Conservation (phyloP, 2,329 filamentous ascomycete genomes). For the Phaeosphaeriaceae sp. region DNA sequence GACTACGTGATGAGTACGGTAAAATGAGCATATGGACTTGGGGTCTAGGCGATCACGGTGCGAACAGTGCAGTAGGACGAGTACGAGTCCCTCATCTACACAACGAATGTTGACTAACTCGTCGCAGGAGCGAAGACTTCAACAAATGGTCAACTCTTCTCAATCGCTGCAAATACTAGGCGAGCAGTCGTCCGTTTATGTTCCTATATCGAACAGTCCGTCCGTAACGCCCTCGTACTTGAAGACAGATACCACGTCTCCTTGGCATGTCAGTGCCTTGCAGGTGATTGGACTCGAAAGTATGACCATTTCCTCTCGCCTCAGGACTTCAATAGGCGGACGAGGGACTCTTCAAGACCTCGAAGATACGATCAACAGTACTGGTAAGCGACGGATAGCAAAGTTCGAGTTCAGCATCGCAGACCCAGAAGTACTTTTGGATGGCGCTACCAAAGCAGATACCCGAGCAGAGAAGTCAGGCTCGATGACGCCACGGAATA, state of each 20-base stretch:
- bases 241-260: slow-evolving; percentile 66
- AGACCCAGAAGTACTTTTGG: slow-evolving; percentile 42
- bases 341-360: slow-evolving; percentile 67
- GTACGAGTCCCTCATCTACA: slow-evolving; percentile 34
- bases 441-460: slow-evolving; percentile 25
- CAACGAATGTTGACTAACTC: slow-evolving; percentile 17
- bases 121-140: slow-evolving; percentile 64
- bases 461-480: slow-evolving; percentile 35
- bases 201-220: slow-evolving; percentile 73
- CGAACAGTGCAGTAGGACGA: slow-evolving; percentile 43
- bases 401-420: slow-evolving; percentile 73
- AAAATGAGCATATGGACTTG: slow-evolving; percentile 89
- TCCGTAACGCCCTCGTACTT: slow-evolving; percentile 64
- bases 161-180: slow-evolving; percentile 73
- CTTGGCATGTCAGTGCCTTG: slow-evolving; percentile 82
- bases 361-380: slow-evolving; percentile 71
- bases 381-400: slow-evolving; percentile 81
- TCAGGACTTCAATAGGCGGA: slow-evolving; percentile 57
- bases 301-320: slow-evolving; percentile 75
- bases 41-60: slow-evolving; percentile 71
- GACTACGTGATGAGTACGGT: slow-evolving; percentile 86
- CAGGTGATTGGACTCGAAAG: slow-evolving; percentile 80
- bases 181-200: slow-evolving; percentile 75
- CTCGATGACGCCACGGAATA: slow-evolving; percentile 29
- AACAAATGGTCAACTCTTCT: slow-evolving; percentile 76